These are phyloP conservation scores for Cordyceps farinosa DNA, from an alignment of 2,329 filamentous ascomycete species.

Conservation along the genomic window DNA sequence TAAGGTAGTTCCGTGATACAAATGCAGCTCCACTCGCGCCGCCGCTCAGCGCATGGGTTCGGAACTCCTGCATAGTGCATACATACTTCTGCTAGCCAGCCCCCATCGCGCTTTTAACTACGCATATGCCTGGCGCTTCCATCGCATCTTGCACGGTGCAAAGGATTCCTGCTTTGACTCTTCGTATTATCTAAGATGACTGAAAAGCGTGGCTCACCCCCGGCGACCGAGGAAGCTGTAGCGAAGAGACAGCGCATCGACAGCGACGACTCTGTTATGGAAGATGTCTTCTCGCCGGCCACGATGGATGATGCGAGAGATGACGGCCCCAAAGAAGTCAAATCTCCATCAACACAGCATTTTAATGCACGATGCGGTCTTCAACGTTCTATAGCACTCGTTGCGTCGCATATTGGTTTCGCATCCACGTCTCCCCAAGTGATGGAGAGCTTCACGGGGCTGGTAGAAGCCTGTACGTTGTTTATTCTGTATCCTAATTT, in stretches of 20 bases:
- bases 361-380: conserved; percentile 38
- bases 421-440: conserved; percentile 51
- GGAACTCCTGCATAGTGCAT: background rate
- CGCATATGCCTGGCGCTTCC: background rate
- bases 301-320: conserved; percentile 18
- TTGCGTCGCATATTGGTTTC: conserved; percentile 57
- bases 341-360: conserved; percentile 29
- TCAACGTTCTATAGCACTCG: conserved; percentile 53
- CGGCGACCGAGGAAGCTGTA: background rate
- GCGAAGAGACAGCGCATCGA: conserved; percentile 8
- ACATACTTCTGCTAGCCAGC: background rate
- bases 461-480: conserved; percentile 55
- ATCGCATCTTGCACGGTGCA: background rate
- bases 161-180: background rate
- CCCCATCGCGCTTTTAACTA: background rate
- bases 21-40: background rate
- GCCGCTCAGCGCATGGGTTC: background rate
- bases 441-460: conserved; percentile 54
- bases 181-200: background rate
- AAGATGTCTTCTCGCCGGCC: conserved; percentile 4
- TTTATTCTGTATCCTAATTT: background rate
- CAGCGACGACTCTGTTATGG: conserved; percentile 7
- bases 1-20: no score
- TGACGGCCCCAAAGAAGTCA: conserved; percentile 19
- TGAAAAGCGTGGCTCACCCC: conserved; percentile 4